Evolutionary conservation across 352 stramenopile species (phyloP), one percentile per base, ranked within the genome.

Genomic region (Thalassiosira ordinaria): DNA sequence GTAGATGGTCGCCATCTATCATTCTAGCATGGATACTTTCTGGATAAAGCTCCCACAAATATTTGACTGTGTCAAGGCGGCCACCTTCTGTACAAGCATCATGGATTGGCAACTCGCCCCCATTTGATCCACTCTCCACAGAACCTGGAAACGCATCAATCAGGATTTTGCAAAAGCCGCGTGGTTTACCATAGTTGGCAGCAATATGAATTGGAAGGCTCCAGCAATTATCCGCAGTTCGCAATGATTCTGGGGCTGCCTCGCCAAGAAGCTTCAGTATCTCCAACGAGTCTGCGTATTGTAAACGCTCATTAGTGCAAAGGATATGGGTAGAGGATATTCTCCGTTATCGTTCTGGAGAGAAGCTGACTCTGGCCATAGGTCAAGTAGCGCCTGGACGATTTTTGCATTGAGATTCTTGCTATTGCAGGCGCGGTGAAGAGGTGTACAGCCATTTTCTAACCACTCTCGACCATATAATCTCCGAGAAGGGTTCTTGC

Each of bases 231-330:
- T 41, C 33, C 33, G 5, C 33, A 41, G 33, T 11, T 41, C 11
- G 5, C 11, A 41, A 5, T 41, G 33, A 41, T 41, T 41, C 5
- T 11, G 33, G 33, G 33, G 5, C 5, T 11, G 5, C 33, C 11
- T 41, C 5, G 11, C 5, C 11, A 41, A 53, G 44, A n/a, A 53
- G 5, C 44, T 24, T 5, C 14, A 26, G 4, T 31, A 33, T 27
- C 20, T 35, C 33, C 14, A 24, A 73, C 64, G 52, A 26, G 56
- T 66, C 4, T n/a, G n/a, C n/a, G n/a, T n/a, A n/a, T n/a, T n/a
- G n/a, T n/a, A n/a, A n/a, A n/a, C n/a, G n/a, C n/a, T n/a, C n/a
- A n/a, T n/a, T n/a, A n/a, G n/a, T n/a, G n/a, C n/a, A n/a, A n/a
- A n/a, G n/a, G n/a, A n/a, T n/a, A n/a, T n/a, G n/a, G n/a, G n/a